phyloP scores from a whole-genome alignment of 441 rosid genomes.

The Populus hybrid region DNA sequence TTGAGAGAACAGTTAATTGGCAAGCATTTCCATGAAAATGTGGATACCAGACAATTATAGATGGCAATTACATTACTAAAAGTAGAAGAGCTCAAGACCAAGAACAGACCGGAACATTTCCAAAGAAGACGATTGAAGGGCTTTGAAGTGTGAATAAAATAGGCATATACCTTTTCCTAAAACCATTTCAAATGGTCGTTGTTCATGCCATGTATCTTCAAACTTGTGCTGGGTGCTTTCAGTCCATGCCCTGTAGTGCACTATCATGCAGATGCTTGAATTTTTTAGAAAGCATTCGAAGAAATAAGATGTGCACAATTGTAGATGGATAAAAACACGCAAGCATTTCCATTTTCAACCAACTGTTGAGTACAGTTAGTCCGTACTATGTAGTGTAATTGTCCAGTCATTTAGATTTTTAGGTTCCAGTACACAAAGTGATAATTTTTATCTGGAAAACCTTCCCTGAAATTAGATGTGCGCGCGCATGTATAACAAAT shows the following conservation, averaged over 20 bases:
- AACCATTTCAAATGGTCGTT: slow-evolving; percentile 73
- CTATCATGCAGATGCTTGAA: slow-evolving; percentile 29
- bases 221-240: slow-evolving; percentile 75
- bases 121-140: not conserved
- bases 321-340: not conserved
- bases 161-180: slow-evolving; percentile 70
- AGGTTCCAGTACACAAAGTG: not conserved
- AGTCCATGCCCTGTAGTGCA: slow-evolving; percentile 88
- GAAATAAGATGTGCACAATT: not conserved
- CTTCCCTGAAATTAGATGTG: not conserved
- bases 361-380: not conserved
- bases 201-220: slow-evolving; percentile 90
- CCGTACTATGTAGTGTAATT: not conserved
- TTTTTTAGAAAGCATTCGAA: not conserved
- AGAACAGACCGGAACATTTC: not conserved
- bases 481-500: not conserved
- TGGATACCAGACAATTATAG: not conserved
- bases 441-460: too few species aligned
- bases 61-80: not conserved
- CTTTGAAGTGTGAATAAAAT: not conserved
- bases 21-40: not conserved
- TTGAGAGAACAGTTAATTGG: not conserved
- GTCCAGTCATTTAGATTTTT: slow-evolving; percentile 21
- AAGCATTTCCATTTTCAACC: not conserved
- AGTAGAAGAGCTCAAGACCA: not conserved